A percentile compares a stretch with the other conserved stretches of the same genome.
phyloP scores from a whole-genome alignment of 148 eudicot genomes.

The Arbutus unedo region DNA sequence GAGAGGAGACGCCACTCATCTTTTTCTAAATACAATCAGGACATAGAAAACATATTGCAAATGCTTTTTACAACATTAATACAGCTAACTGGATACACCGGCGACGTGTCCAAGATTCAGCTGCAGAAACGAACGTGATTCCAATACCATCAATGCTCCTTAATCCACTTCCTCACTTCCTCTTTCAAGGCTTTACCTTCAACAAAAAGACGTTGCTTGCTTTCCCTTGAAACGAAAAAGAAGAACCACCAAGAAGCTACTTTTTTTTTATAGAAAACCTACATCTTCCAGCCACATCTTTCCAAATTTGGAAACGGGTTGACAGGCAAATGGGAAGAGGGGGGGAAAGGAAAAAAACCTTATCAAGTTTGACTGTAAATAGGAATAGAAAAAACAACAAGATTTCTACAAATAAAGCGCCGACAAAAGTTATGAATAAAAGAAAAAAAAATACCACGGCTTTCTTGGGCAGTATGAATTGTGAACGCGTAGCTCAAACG shows the following conservation, averaged over 20 bases:
- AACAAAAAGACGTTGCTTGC: too few relatives aligned
- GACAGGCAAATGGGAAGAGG: background rate
- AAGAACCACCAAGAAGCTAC: too few relatives aligned
- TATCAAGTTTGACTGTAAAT: background rate
- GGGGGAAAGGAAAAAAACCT: background rate
- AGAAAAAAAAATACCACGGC: conserved; percentile 5
- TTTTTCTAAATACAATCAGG: background rate
- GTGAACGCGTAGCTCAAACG: background rate
- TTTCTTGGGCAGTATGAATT: background rate
- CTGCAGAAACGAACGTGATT: background rate
- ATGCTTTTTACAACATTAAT: background rate
- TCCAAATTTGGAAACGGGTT: too few relatives aligned
- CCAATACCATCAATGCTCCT: background rate
- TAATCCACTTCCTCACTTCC: too few relatives aligned
- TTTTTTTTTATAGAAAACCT: too few relatives aligned
- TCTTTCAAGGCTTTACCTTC: too few relatives aligned
- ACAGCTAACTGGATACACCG: background rate
- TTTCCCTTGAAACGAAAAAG: too few relatives aligned
- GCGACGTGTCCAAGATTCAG: background rate
- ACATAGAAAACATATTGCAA: background rate
- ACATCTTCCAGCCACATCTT: too few relatives aligned
- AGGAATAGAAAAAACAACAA: background rate
- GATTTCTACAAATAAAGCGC: background rate
- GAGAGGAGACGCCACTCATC: background rate
- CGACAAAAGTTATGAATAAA: background rate